Base-by-base conservation (phyloP, 2,329 filamentous ascomycete genomes). In the Talaromyces sp. region DNA sequence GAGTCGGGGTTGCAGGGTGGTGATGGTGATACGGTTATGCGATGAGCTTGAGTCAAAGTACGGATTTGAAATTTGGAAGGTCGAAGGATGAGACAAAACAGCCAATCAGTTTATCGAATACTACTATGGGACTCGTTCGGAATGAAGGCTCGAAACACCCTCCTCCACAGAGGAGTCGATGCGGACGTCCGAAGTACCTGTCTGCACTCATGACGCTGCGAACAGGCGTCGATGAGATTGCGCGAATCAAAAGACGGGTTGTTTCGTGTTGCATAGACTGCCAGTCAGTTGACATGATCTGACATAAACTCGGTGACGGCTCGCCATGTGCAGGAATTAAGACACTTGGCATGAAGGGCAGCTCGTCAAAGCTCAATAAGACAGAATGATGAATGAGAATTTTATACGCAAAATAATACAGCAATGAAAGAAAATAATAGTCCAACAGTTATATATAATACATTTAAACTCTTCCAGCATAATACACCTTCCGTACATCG, bases 401-500 rank as follows among this genome's bases (percentile, higher is more conserved):
- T 50, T 60, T 43, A 15, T 22, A 43, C 41, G 58, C 19, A 47
- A 64, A 64, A 47, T 56, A 43, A 41, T 54, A 56, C 45, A 35
- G 37, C 25, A 56, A 47, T 56, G 37, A 41, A 56, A 60, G 49
- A 58, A 65, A 45, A 27, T 37, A 59, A 0, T 22, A 13, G 10
- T 41, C 35, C 37, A 41, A 58, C 19, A 39, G 17, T 25, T 52
- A 52, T 54, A 56, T 56, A 56, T 59, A 22, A 25, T 59, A 59
- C 56, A 59, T 62, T 74, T 86, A 85, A 78, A 90, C 85, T 78
- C 85, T 85, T 45, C 92, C 92, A 61, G 91, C 93, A 80, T 97
- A 98, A 82, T 99, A 99, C 74, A 98, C 95, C 84, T 95, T 97
- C 71, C 95, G 85, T 69, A 94, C 92, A 82, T 99, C 95, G 39